A percentile compares a stretch with the other conserved stretches of the same genome.
These are phyloP conservation scores for Acanthamoeba sp. DNA, from an alignment of 208 protist species.

Conservation along the genomic window DNA sequence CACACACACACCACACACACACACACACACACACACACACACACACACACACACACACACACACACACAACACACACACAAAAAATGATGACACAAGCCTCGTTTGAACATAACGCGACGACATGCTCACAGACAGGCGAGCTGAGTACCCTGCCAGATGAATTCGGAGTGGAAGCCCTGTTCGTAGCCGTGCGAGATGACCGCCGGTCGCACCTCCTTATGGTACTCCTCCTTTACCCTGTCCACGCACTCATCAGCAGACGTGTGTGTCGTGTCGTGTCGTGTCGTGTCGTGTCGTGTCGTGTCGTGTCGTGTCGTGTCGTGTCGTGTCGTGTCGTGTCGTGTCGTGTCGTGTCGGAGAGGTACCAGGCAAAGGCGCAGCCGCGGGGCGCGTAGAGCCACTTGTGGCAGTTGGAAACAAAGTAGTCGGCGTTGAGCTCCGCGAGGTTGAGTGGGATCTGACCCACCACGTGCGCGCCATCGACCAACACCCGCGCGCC, in stretches of 20 bases:
- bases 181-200: constrained; percentile 35
- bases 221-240: constrained; percentile 33
- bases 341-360: neutral
- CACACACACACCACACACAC: neutral
- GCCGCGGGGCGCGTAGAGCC: constrained; percentile 87
- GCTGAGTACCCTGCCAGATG: constrained; percentile 16
- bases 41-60: no score
- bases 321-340: neutral
- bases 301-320: neutral
- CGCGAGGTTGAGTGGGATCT: constrained; percentile 91
- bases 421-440: constrained; percentile 87
- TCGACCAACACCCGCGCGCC: constrained; percentile 93
- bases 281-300: neutral
- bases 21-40: no score
- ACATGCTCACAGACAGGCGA: no score
- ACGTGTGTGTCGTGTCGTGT: neutral
- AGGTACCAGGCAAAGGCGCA: constrained; percentile 35
- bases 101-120: no score
- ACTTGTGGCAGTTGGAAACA: constrained; percentile 95
- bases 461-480: constrained; percentile 92
- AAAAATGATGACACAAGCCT: no score
- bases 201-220: constrained; percentile 1
- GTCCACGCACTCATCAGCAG: neutral
- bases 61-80: no score
- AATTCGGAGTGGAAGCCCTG: constrained; percentile 39